Evolutionary conservation across 805 yeast genomes (phyloP).

Genomic region (Ogataea methylovora): DNA sequence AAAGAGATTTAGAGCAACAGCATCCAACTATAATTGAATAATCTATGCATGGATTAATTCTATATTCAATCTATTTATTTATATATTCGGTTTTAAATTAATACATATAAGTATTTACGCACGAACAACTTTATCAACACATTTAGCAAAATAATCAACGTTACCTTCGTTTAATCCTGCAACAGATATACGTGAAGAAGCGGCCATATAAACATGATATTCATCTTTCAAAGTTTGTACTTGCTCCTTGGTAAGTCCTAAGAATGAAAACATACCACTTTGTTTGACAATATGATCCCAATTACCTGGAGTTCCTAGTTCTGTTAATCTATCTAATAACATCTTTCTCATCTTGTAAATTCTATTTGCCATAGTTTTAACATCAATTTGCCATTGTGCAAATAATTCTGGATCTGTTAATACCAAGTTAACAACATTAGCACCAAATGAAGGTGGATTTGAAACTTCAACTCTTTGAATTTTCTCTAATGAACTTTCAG

Average conservation of each 20-base stretch:
- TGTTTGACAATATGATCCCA: constrained; percentile 78
- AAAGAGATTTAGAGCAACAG: constrained; percentile 9
- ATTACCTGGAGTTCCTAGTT: constrained; percentile 40
- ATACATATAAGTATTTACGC: not conserved
- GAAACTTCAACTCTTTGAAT: constrained; percentile 74
- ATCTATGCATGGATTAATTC: not conserved
- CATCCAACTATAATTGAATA: not conserved
- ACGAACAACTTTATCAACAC: constrained; percentile 37
- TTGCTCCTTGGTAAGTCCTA: constrained; percentile 43
- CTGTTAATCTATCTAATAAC: constrained; percentile 48
- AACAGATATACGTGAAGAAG: constrained; percentile 77
- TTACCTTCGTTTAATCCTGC: constrained; percentile 72
- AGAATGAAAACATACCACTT: constrained; percentile 86
- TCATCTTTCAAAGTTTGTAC: constrained; percentile 40
- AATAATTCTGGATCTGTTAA: constrained; percentile 48
- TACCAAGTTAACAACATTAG: constrained; percentile 68
- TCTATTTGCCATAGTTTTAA: constrained; percentile 61
- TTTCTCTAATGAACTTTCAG: constrained; percentile 49
- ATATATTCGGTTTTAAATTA: not conserved
- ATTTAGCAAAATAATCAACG: constrained; percentile 57
- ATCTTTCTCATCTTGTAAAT: constrained; percentile 55
- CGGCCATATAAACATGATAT: constrained; percentile 68
- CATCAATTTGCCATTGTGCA: constrained; percentile 65
- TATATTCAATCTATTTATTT: not conserved
- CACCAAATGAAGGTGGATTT: constrained; percentile 90